These are phyloP conservation scores for Bonia amplexicaulis DNA, from an alignment of 176 grass and related monocot genomes.

Conservation along the genomic window DNA sequence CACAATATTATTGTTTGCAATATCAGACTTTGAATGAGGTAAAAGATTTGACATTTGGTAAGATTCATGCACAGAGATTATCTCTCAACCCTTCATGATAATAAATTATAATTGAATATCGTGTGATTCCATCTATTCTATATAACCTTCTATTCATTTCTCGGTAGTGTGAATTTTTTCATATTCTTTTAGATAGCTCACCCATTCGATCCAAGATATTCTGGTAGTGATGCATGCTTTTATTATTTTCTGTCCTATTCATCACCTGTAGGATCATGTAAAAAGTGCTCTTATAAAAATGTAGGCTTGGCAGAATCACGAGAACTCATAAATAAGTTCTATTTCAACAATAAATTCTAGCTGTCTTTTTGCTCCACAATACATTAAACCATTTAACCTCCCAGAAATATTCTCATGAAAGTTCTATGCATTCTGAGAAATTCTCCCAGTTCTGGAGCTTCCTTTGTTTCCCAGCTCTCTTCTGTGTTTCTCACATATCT, in stretches of 20 bases:
- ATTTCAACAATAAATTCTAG: conserved; percentile 17
- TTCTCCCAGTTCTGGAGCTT: conserved; percentile 16
- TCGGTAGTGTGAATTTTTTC: background rate
- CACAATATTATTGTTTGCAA: background rate
- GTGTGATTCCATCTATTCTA: background rate
- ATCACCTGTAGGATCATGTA: background rate
- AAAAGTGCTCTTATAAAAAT: conserved; percentile 15
- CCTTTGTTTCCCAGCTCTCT: conserved; percentile 4
- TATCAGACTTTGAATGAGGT: background rate
- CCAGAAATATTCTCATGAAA: conserved; percentile 1
- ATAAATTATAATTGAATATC: background rate
- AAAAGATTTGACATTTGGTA: background rate
- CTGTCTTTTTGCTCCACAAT: background rate
- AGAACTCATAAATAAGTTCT: conserved; percentile 3
- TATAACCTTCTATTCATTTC: background rate
- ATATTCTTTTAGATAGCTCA: background rate
- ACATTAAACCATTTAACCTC: conserved; percentile 21
- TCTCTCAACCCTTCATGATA: background rate
- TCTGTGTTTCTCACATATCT: conserved; percentile 15
- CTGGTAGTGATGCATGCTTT: background rate
- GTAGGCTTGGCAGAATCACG: conserved; percentile 10
- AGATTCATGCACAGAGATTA: background rate
- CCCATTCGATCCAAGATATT: conserved; percentile 3
- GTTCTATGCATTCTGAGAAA: conserved; percentile 6
- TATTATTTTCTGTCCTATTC: background rate